Evolutionary conservation across 495 filamentous ascomycete genomes (phyloP), one percentile per base, ranked within the genome.

Genomic region (Neurospora tetrasperma): DNA sequence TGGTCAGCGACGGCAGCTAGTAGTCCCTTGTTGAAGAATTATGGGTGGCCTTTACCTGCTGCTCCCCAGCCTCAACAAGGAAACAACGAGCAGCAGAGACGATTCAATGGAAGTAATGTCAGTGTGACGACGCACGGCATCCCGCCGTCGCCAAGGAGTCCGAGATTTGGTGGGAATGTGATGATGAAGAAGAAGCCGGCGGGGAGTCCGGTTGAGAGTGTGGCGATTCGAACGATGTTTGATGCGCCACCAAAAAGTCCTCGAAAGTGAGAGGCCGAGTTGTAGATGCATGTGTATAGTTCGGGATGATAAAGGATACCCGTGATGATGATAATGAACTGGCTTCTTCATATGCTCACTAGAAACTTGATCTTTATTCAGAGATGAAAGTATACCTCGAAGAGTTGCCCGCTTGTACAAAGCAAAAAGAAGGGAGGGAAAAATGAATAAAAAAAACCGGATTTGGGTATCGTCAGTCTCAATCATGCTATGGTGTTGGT

Each of bases 21-120:
- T 20, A 84, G 80, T 9, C 83, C 83, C 0, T 72, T 81, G 14
- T 39, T 84, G 20, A 79, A 72, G 27, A 80, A 76, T 23, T 38
- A 75, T 31, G 69, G 42, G 16, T 79, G 78, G 79, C 71, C 42
- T 69, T 75, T 78, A 75, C 73, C 71, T 69, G 23, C 42, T 69
- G 23, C 42, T 9, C 71, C 70, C n/a, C 69, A 77, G 16, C 74
- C 75, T 31, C 73, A 70, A 20, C 69, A 73, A 27, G 20, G 46
- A 54, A 54, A 70, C 11, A 54, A 70, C 11, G 20, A 20, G 42
- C 70, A 71, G 27, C 27, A 31, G 27, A 54, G 46, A 71, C 72
- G 48, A 69, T 72, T 43, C 46, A 75, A 18, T 41, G 71, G 43
- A 42, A 73, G 12, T 72, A 76, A 72, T 72, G 75, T 44, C 5